Evolutionary conservation across 2,329 filamentous ascomycete genomes (phyloP).

Genomic region (Aspergillus sergii): DNA sequence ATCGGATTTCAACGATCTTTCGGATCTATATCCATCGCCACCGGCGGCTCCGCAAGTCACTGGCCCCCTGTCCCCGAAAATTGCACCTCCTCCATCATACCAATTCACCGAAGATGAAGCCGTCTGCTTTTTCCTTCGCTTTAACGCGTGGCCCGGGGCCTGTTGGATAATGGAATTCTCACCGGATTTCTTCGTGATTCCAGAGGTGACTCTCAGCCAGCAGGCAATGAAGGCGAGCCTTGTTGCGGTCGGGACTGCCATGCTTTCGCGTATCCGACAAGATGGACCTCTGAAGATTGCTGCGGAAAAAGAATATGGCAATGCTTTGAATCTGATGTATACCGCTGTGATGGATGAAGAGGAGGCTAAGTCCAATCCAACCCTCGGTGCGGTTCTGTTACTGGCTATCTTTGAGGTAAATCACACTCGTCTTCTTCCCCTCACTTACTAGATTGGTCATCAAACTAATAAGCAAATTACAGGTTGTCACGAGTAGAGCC

Average conservation of each 20-base stretch:
- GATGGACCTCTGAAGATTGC: constrained; percentile 50
- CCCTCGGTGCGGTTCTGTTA: constrained; percentile 58
- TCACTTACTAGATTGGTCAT: background rate
- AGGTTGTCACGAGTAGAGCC: constrained; percentile 45
- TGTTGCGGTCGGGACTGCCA: constrained; percentile 61
- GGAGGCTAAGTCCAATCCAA: constrained; percentile 43
- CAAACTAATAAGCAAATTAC: constrained; percentile 7
- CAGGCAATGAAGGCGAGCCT: constrained; percentile 51
- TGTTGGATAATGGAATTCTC: constrained; percentile 30
- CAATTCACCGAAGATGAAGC: constrained; percentile 35
- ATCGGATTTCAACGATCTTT: constrained; percentile 24
- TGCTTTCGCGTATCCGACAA: constrained; percentile 57
- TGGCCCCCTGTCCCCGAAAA: constrained; percentile 12
- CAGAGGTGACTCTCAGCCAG: constrained; percentile 27
- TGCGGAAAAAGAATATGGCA: constrained; percentile 58
- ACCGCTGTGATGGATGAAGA: constrained; percentile 34
- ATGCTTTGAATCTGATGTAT: constrained; percentile 52
- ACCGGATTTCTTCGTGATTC: constrained; percentile 23
- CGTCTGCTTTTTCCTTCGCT: constrained; percentile 39
- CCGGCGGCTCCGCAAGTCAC: constrained; percentile 17
- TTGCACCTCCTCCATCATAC: constrained; percentile 28
- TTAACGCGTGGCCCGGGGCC: constrained; percentile 35
- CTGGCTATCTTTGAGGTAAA: constrained; percentile 65
- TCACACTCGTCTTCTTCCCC: background rate
- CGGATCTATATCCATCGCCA: constrained; percentile 17